These are phyloP conservation scores for Hordeum vulgare DNA, from an alignment of 176 grass and related monocot species.

Conservation along the genomic window MorexV3_pseudomolecules_assembly NC_058523.1:53802019-53802518, in stretches of 20 bases:
- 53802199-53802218: conserved; percentile 46
- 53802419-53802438: not conserved
- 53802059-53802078: not conserved
- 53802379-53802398: not conserved
- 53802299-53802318: no score
- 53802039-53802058: not conserved
- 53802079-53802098: not conserved
- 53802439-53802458: not conserved
- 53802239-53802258: conserved; percentile 22
- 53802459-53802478: no score
- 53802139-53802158: not conserved
- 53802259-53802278: not conserved
- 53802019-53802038: not conserved
- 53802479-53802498: not conserved
- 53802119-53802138: not conserved
- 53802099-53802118: not conserved
- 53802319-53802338: not conserved
- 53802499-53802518: not conserved
- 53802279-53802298: not conserved
- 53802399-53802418: not conserved
- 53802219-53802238: conserved; percentile 48
- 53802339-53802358: not conserved
- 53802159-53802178: not conserved
- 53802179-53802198: conserved; percentile 43
- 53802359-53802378: not conserved